These are phyloP conservation scores for Helotiales sp. DNA, from an alignment of 2,329 filamentous ascomycete genomes.

Conservation along the genomic window DNA sequence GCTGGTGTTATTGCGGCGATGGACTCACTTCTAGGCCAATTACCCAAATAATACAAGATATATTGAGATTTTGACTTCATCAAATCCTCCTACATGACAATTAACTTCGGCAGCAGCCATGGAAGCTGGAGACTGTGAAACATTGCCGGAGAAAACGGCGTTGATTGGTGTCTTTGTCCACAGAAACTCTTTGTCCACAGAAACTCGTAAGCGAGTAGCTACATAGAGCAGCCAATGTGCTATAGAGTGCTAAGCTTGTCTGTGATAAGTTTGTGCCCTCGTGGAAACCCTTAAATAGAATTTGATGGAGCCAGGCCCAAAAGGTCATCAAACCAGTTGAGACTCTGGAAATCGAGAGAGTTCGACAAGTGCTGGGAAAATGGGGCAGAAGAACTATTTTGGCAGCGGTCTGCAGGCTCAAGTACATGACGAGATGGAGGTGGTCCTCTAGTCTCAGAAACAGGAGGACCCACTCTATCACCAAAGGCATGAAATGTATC, in stretches of 20 bases:
- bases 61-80: no score
- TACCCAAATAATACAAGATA: background rate
- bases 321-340: conserved; percentile 26
- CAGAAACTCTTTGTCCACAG: no score
- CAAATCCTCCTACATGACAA: no score
- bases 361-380: conserved; percentile 17
- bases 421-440: background rate
- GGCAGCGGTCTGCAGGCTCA: background rate
- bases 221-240: no score
- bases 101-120: no score
- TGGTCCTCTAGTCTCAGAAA: background rate
- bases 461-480: background rate
- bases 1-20: conserved; percentile 51
- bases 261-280: no score
- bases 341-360: conserved; percentile 19
- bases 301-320: conserved; percentile 22
- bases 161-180: no score
- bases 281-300: conserved; percentile 23
- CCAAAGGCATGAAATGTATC: background rate
- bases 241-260: no score
- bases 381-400: conserved; percentile 4
- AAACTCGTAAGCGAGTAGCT: no score
- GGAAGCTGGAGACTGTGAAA: no score
- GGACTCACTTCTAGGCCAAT: conserved; percentile 2
- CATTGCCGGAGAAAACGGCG: no score